phyloP scores from a whole-genome alignment of 495 filamentous ascomycete genomes.

The Hypomontagnella submonticulosa region DNA sequence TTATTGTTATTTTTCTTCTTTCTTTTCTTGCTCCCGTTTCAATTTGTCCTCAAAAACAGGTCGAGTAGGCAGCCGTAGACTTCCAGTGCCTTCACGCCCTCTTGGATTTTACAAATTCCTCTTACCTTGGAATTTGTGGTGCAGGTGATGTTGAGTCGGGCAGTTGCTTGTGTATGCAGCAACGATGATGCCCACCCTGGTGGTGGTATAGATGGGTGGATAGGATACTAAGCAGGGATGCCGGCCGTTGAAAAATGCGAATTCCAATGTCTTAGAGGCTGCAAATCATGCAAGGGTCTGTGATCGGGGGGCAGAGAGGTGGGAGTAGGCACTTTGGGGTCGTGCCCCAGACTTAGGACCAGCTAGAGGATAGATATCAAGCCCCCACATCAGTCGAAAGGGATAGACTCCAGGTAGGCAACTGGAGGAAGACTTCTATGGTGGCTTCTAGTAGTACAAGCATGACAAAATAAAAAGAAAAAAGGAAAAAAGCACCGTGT shows the following conservation, averaged over 20 bases:
- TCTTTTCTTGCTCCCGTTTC: constrained; percentile 25
- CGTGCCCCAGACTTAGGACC: constrained; percentile 37
- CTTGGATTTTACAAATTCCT: not conserved
- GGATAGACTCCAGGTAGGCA: constrained; percentile 27
- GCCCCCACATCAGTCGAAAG: constrained; percentile 42
- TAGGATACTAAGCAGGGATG: constrained; percentile 45
- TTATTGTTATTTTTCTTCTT: constrained; percentile 27
- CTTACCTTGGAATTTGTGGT: constrained; percentile 9
- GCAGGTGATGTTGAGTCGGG: constrained; percentile 38
- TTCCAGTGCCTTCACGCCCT: constrained; percentile 9
- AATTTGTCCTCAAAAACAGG: constrained; percentile 14
- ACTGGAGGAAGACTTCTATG: constrained; percentile 13
- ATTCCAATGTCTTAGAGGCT: constrained; percentile 48
- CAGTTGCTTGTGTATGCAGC: constrained; percentile 43
- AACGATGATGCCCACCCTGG: constrained; percentile 26
- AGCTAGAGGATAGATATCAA: constrained; percentile 31
- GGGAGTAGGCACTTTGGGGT: constrained; percentile 38
- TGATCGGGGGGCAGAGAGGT: constrained; percentile 29
- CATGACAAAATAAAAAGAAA: constrained; percentile 5
- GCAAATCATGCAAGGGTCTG: constrained; percentile 54
- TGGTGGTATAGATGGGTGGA: constrained; percentile 26
- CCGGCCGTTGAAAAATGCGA: constrained; percentile 49
- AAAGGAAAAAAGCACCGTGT: constrained; percentile 33
- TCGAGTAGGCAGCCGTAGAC: constrained; percentile 23
- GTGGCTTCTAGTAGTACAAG: constrained; percentile 17